These are phyloP conservation scores for Saturnispora besseyi DNA, from an alignment of 805 yeast genomes.

Conservation along the genomic window DNA sequence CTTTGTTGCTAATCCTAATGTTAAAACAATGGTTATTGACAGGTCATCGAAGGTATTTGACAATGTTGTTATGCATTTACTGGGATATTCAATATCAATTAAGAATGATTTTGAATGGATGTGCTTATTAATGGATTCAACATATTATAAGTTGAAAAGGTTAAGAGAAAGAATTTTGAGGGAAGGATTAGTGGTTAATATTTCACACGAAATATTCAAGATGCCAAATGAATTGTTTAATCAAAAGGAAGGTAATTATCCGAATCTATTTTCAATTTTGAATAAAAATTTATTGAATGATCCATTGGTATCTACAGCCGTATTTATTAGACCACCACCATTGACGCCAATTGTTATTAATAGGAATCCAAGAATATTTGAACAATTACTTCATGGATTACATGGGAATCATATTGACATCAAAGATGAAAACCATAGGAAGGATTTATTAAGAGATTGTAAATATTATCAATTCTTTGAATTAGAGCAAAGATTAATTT, in stretches of 20 bases:
- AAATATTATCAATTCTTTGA: constrained; percentile 67
- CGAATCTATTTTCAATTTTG: constrained; percentile 67
- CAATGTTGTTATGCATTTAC: constrained; percentile 60
- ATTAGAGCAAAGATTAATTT: constrained; percentile 62
- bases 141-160: constrained; percentile 57
- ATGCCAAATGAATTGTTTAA: constrained; percentile 47
- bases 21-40: constrained; percentile 48
- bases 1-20: constrained; percentile 37
- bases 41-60: constrained; percentile 64
- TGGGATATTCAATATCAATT: constrained; percentile 67
- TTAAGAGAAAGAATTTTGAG: constrained; percentile 40
- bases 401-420: constrained; percentile 46
- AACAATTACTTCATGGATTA: constrained; percentile 44
- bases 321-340: constrained; percentile 69
- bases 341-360: constrained; percentile 45
- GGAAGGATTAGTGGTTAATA: constrained; percentile 46
- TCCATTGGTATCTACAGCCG: constrained; percentile 31
- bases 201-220: constrained; percentile 55
- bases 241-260: constrained; percentile 53
- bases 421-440: constrained; percentile 45
- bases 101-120: constrained; percentile 51
- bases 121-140: constrained; percentile 58
- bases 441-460: constrained; percentile 56
- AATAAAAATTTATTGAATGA: constrained; percentile 44
- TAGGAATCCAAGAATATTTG: constrained; percentile 47